Base-by-base conservation (phyloP, 176 grass and related monocot species). In the Ensete glaucum region DNA sequence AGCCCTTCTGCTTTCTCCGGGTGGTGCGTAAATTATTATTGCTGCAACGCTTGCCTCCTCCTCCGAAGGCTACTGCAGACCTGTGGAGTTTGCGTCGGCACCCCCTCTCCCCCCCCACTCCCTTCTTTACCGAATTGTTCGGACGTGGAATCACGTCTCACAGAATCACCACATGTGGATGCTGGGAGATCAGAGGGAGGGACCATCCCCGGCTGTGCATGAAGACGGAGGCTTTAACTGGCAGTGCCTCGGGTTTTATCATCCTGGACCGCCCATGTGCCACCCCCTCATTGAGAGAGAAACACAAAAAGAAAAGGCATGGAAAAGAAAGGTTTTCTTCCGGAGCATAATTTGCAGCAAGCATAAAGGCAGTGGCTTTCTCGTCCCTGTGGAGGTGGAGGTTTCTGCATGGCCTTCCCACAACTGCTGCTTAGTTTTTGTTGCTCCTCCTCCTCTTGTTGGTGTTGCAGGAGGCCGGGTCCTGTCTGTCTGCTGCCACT, bases 1-100 rank as follows among this genome's bases (percentile, higher is more conserved):
- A 74, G 53, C 24, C 72, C 52, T 74, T 74, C n/a, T 56, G 72
- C 53, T 74, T 73, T 74, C 72, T 24, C 21, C 53, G 53, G 72
- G 53, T 22, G 53, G 8, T 56, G 72, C 21, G 72, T 74, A 3
- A 27, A 56, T 29, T 74, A 74, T 73, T 73, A 27, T 56, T 73
- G 11, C 52, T 17, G 34, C 15, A 12, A 55, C 2, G 72, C 52
- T 27, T 29, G 24, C 24, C 12, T 11, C 11, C 71, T 15, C 52
- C 26, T 29, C 34, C 16, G 17, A 11, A 20, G 15, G 49, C 15
- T 23, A 19, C 72, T 10, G 24, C 72, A 34, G 57, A 23, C 23
- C 34, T 27, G 57, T 23, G 16, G 11, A 22, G 24, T 11, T 73
- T 62, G 17, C 55, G 55, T 58, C 55, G 15, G 2, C 20, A 0